Evolutionary conservation across 306 rosid genomes (phyloP).

Genomic region (Styphnolobium japonicum): DNA sequence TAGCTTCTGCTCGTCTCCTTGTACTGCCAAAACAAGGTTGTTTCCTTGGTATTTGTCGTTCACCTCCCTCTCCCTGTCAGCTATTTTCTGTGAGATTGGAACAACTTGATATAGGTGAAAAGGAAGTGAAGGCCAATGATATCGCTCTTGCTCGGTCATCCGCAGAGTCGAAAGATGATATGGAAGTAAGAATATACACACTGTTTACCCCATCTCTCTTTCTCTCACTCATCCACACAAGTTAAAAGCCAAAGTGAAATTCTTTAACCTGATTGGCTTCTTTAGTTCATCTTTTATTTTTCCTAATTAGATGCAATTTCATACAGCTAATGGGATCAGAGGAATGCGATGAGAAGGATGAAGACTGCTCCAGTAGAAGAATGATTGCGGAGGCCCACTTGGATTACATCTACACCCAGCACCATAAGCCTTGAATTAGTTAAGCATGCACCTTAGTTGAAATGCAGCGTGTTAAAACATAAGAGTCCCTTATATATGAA

Average conservation of each 20-base stretch:
- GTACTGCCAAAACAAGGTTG: constrained; percentile 23
- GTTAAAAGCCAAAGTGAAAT: neutral
- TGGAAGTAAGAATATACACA: neutral
- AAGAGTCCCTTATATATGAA: neutral
- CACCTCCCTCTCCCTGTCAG: neutral
- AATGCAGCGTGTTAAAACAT: neutral
- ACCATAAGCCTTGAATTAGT: constrained; percentile 31
- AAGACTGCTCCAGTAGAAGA: constrained; percentile 43
- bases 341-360: constrained; percentile 27
- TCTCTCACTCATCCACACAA: neutral
- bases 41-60: neutral
- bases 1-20: constrained; percentile 35
- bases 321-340: constrained; percentile 37
- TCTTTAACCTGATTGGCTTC: neutral
- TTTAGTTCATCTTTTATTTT: neutral
- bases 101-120: constrained; percentile 18
- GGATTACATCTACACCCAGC: constrained; percentile 64
- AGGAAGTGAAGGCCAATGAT: constrained; percentile 3
- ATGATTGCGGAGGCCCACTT: constrained; percentile 60
- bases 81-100: neutral
- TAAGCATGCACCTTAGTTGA: neutral
- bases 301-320: neutral
- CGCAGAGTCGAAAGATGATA: neutral
- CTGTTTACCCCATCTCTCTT: neutral
- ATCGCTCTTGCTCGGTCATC: neutral